Percentiles rank a stretch among this genome's conserved stretches.
Conservation (phyloP, 2,329 filamentous ascomycete genomes). For the Aplosporella prunicola region DNA sequence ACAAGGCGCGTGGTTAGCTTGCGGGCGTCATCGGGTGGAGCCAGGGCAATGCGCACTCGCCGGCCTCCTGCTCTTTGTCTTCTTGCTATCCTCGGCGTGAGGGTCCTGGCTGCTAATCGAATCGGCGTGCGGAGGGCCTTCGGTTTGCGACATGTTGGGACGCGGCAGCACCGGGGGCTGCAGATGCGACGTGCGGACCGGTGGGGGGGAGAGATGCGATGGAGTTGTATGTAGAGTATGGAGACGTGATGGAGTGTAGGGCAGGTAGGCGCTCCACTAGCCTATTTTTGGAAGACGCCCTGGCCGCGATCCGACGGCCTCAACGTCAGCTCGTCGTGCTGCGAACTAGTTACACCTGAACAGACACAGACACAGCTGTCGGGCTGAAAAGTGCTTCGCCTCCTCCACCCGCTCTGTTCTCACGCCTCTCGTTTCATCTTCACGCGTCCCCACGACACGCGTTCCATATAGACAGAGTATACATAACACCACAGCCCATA, state of each 20-base stretch:
- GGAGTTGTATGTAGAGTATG: neutral
- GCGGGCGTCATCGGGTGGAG: slow-evolving; percentile 1
- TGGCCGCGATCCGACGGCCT: no score
- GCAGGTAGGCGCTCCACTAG: no score
- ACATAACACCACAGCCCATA: no score
- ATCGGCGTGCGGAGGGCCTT: slow-evolving; percentile 34
- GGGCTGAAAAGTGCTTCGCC: no score
- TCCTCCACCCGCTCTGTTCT: no score
- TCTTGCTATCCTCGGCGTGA: slow-evolving; percentile 39
- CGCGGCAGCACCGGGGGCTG: neutral
- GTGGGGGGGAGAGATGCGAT: neutral
- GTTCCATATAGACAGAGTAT: no score
- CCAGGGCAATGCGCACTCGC: slow-evolving; percentile 54
- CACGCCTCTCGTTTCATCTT: no score
- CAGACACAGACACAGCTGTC: no score
- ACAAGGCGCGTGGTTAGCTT: slow-evolving; percentile 17
- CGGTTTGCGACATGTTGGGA: slow-evolving; percentile 36
- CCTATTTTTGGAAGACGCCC: no score
- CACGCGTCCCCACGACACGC: no score
- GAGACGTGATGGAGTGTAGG: slow-evolving; percentile 6
- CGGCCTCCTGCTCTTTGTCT: slow-evolving; percentile 80
- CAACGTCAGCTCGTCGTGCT: no score
- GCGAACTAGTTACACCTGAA: no score
- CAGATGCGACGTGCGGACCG: slow-evolving; percentile 8
- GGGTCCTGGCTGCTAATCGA: slow-evolving; percentile 35